Conservation (phyloP, 768 basidiomycete genomes). For the Leccinellum albellum region DNA sequence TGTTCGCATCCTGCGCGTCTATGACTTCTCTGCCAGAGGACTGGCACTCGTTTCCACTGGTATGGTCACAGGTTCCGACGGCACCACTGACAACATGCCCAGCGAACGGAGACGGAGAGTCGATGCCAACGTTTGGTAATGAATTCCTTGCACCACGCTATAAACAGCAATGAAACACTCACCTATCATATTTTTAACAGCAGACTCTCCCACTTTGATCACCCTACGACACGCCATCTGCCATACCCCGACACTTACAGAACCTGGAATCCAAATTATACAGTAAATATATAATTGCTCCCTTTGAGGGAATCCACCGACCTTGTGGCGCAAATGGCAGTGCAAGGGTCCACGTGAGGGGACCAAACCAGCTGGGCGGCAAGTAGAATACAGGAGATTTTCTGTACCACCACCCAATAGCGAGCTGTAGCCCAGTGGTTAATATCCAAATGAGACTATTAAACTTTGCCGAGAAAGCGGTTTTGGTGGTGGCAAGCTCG, state of each 20-base stretch:
- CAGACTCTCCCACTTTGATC: slow-evolving; percentile 70
- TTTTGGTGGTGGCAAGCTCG: slow-evolving; percentile 56
- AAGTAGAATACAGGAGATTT: slow-evolving; percentile 90
- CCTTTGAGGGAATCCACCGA: slow-evolving; percentile 30
- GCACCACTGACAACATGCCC: slow-evolving; percentile 5
- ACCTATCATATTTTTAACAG: slow-evolving; percentile 62
- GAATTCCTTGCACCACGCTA: not conserved
- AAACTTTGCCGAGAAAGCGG: slow-evolving; percentile 67
- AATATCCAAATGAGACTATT: slow-evolving; percentile 71
- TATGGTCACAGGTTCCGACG: slow-evolving; percentile 20
- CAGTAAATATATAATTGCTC: not conserved
- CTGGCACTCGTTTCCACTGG: slow-evolving; percentile 13
- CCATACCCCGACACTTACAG: slow-evolving; percentile 92
- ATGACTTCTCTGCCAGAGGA: slow-evolving; percentile 15
- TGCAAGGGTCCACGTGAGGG: slow-evolving; percentile 81
- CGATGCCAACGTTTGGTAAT: not conserved
- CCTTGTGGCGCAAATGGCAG: slow-evolving; percentile 90
- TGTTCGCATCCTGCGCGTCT: slow-evolving; percentile 2
- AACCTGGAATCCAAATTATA: slow-evolving; percentile 47
- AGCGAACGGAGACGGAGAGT: not conserved
- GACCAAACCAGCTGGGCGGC: slow-evolving; percentile 87
- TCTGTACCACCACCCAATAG: slow-evolving; percentile 89
- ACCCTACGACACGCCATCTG: slow-evolving; percentile 90
- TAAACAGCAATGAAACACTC: slow-evolving; percentile 18
- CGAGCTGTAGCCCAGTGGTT: slow-evolving; percentile 84